phyloP scores from a whole-genome alignment of 805 yeast species.

The Barnettozyma sucrosica region DNA sequence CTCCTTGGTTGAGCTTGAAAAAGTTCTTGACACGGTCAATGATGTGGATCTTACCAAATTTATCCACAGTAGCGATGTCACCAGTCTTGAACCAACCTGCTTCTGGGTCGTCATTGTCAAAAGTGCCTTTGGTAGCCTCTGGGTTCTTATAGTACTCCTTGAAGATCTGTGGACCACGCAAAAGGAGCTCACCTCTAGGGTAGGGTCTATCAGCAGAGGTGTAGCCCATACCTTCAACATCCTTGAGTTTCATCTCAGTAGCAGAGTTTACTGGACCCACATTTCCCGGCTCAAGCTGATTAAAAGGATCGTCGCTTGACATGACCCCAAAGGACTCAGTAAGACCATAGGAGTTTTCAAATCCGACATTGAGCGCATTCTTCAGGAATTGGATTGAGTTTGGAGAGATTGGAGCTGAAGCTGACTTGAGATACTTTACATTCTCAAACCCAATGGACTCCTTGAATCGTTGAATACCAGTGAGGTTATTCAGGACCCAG shows the following conservation, averaged over 20 bases:
- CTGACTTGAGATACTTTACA: slow-evolving; percentile 31
- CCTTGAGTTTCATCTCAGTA: slow-evolving; percentile 48
- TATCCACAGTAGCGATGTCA: slow-evolving; percentile 40
- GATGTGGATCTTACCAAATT: slow-evolving; percentile 34
- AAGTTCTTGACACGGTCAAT: slow-evolving; percentile 64
- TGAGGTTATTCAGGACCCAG: slow-evolving; percentile 6
- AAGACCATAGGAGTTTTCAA: slow-evolving; percentile 53
- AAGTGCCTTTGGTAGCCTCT: slow-evolving; percentile 40
- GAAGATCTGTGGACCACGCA: slow-evolving; percentile 54
- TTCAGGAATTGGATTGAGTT: slow-evolving; percentile 49
- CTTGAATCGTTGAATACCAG: slow-evolving; percentile 34
- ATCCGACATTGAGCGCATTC: slow-evolving; percentile 39
- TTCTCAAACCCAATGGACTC: slow-evolving; percentile 35
- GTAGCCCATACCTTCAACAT: slow-evolving; percentile 46
- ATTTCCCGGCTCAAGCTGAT: slow-evolving; percentile 30
- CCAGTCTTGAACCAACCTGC: slow-evolving; percentile 50
- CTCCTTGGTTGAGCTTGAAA: slow-evolving; percentile 54
- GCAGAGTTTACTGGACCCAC: slow-evolving; percentile 47
- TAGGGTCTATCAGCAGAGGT: slow-evolving; percentile 38
- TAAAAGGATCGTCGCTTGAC: slow-evolving; percentile 33
- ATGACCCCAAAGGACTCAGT: slow-evolving; percentile 62
- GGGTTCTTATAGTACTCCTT: slow-evolving; percentile 43
- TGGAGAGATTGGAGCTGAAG: slow-evolving; percentile 59
- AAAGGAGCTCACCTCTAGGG: slow-evolving; percentile 47
- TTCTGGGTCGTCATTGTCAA: slow-evolving; percentile 37